phyloP scores from a whole-genome alignment of 257 asterid species.

The Paulownia fortunei region DNA sequence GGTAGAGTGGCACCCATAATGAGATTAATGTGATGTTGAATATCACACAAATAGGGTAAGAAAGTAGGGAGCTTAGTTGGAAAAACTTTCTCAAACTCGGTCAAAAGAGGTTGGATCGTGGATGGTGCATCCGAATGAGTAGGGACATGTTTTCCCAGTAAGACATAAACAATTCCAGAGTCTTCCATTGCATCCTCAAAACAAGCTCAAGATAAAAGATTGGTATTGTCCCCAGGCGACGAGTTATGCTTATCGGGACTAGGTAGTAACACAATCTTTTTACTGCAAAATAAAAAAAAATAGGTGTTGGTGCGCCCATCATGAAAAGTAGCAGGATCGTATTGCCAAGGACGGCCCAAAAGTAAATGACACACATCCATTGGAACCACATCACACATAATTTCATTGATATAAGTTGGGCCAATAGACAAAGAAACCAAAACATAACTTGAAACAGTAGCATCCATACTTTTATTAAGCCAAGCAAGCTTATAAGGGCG shows the following conservation, averaged over 20 bases:
- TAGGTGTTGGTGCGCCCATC: background rate
- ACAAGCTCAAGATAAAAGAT: background rate
- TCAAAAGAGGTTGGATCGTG: background rate
- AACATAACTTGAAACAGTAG: background rate
- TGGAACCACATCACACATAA: background rate
- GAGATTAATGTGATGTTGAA: background rate
- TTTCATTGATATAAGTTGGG: background rate
- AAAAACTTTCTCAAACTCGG: background rate
- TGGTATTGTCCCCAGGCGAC: background rate
- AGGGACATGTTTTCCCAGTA: too few species aligned
- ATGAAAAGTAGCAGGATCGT: background rate
- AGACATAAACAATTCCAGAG: background rate
- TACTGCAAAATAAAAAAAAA: background rate
- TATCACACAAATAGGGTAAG: background rate
- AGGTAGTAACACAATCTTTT: background rate
- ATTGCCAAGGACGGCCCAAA: background rate
- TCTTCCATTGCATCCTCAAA: background rate
- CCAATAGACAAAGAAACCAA: background rate
- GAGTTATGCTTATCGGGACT: background rate
- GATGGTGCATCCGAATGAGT: too few species aligned
- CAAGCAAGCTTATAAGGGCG: background rate
- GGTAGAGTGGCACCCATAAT: background rate
- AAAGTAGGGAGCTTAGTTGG: background rate
- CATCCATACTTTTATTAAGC: background rate
- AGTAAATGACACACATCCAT: slow-evolving; percentile 2